phyloP scores from a whole-genome alignment of 2,329 filamentous ascomycete species.

The Arthrinium phaeospermum region DNA sequence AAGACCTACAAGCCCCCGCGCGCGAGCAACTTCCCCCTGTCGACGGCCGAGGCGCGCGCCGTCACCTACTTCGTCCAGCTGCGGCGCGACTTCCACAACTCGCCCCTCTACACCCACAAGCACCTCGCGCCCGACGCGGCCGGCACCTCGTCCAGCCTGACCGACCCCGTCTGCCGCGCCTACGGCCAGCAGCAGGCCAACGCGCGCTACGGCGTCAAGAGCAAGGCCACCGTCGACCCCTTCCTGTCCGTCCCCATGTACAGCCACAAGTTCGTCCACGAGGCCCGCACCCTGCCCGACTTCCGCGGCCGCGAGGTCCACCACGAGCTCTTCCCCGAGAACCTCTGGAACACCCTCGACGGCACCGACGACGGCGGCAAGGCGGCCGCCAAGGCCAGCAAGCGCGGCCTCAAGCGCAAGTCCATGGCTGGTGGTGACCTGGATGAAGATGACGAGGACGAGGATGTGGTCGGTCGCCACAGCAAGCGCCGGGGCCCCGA shows the following conservation, averaged over 20 bases:
- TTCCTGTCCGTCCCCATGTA: constrained; percentile 65
- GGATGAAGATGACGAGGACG: constrained; percentile 32
- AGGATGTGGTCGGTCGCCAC: constrained; percentile 24
- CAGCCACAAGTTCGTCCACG: constrained; percentile 58
- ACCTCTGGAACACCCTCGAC: constrained; percentile 61
- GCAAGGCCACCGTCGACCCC: constrained; percentile 61
- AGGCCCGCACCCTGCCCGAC: constrained; percentile 60
- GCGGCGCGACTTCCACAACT: constrained; percentile 61
- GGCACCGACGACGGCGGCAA: constrained; percentile 39
- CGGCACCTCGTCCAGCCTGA: constrained; percentile 36
- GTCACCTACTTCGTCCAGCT: constrained; percentile 60
- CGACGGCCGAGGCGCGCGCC: constrained; percentile 50
- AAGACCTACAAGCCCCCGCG: constrained; percentile 53
- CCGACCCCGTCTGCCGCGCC: constrained; percentile 47
- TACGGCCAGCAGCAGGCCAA: constrained; percentile 67
- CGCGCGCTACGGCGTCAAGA: constrained; percentile 59
- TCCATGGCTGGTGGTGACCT: constrained; percentile 52
- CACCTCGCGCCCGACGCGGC: constrained; percentile 39
- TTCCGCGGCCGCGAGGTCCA: constrained; percentile 55
- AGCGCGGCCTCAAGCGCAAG: constrained; percentile 45
- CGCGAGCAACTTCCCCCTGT: constrained; percentile 46
- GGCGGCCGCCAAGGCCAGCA: constrained; percentile 39
- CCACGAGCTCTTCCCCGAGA: constrained; percentile 59
- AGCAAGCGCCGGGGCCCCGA: constrained; percentile 33
- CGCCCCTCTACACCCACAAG: constrained; percentile 62